Evolutionary conservation across 2,329 filamentous ascomycete genomes (phyloP), one percentile per base, ranked within the genome.

Genomic region (Ilyonectria destructans): DNA sequence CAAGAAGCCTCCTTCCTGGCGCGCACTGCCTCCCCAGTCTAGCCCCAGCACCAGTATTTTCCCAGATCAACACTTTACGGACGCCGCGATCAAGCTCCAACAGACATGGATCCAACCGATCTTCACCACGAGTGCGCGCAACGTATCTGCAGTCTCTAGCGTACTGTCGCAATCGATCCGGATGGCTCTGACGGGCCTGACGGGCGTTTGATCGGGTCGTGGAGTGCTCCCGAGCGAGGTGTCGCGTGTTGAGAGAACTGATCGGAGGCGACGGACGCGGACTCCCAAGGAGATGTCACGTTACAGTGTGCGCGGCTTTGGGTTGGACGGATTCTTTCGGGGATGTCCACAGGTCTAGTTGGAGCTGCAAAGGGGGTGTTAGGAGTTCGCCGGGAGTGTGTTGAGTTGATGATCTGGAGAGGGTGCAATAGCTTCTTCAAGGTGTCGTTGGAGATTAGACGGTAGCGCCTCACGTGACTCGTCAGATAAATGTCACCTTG

Each of bases 11-110:
- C 67, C 64, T 69, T 71, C 70, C 68, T 68, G 61, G 68, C 61
- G 69, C 69, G 65, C 69, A 68, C 69, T 65, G 62, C 70, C 69
- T 62, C 58, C 69, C 69, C 62, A 69, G 65, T 71, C 76, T 73
- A 77, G 56, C 58, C 68, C 73, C 68, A 74, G 65, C 65, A 69
- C 61, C 74, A 68, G 71, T 69, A 69, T 65, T 70, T 62, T 69
- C 71, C 74, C 71, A 72, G 69, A 73, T 66, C 17, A 62, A 71
- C 4, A 62, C 72, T 68, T 71, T 71, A 63, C 31, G 67, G 71
- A 56, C 57, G 62, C 59, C 65, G 62, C 43, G 64, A 69, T 76
- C 67, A 70, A 73, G 67, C 69, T 65, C 48, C 62, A 71, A 57
- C 55, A 63, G 70, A 70, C 70, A 74, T 71, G 10, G 56, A 58